These are phyloP conservation scores for Neopestalotiopsis sp. DNA, from an alignment of 2,329 filamentous ascomycete species.

Conservation along the genomic window DNA sequence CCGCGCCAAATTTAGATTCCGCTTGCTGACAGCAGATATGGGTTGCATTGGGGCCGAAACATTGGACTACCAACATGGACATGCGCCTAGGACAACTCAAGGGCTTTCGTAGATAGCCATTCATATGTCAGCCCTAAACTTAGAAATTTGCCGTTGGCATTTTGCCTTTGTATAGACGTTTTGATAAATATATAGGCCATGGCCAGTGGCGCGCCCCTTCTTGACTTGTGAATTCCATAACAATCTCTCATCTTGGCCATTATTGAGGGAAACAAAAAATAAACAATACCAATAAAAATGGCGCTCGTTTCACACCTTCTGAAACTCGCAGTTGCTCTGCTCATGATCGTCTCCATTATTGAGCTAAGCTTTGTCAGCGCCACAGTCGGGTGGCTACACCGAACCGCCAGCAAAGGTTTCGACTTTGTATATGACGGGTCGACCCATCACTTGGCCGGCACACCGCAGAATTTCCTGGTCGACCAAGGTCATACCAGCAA, in stretches of 20 bases:
- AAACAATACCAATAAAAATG: not conserved
- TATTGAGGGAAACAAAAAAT: not conserved
- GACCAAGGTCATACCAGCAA: slow-evolving; percentile 49
- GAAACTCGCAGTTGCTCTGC: slow-evolving; percentile 35
- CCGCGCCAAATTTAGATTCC: not conserved
- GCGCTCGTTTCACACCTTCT: slow-evolving; percentile 23
- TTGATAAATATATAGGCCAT: not conserved
- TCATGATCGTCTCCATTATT: slow-evolving; percentile 43
- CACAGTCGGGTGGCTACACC: slow-evolving; percentile 45
- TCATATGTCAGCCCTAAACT: not conserved
- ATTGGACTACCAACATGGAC: not conserved
- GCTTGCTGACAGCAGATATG: not conserved
- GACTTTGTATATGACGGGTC: slow-evolving; percentile 29
- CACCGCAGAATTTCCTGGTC: slow-evolving; percentile 40
- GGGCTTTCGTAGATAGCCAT: not conserved
- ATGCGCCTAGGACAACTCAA: not conserved
- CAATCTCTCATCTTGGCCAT: not conserved
- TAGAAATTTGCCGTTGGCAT: not conserved
- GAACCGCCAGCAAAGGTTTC: slow-evolving; percentile 34
- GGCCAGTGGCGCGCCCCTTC: not conserved
- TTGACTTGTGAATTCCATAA: not conserved
- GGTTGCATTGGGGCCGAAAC: not conserved
- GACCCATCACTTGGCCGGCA: slow-evolving; percentile 34
- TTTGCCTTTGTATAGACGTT: not conserved
- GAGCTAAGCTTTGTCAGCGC: slow-evolving; percentile 45